These are phyloP conservation scores for Myriosclerotinia scirpicola DNA, from an alignment of 2,329 filamentous ascomycete species.

Conservation along the genomic window DNA sequence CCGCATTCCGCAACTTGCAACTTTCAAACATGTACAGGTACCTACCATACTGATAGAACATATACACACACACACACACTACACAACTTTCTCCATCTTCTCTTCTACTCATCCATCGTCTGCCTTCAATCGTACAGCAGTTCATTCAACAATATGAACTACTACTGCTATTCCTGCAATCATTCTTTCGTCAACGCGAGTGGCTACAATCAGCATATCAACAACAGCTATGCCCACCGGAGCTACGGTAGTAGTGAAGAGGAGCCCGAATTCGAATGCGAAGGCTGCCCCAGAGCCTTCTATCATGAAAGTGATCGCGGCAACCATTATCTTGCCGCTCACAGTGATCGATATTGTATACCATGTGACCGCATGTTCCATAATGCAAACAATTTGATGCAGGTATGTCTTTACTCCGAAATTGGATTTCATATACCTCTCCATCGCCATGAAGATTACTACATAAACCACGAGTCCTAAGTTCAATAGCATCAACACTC, in stretches of 20 bases:
- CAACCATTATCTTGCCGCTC: constrained; percentile 28
- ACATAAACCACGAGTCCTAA: background rate
- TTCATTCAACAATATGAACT: background rate
- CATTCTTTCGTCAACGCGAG: constrained; percentile 25
- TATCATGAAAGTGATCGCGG: constrained; percentile 26
- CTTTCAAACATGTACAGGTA: too few relatives aligned
- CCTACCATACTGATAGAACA: too few relatives aligned
- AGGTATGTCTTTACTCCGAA: constrained; percentile 24
- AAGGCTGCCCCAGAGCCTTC: constrained; percentile 28
- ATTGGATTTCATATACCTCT: background rate
- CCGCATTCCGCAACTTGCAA: too few relatives aligned
- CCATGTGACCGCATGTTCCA: constrained; percentile 32
- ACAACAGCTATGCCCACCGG: constrained; percentile 28
- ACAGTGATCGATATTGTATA: constrained; percentile 31
- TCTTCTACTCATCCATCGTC: background rate
- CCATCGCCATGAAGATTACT: too few relatives aligned
- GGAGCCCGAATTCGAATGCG: constrained; percentile 29
- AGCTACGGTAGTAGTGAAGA: background rate
- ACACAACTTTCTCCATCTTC: too few relatives aligned
- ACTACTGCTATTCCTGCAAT: constrained; percentile 25
- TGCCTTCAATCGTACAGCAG: too few relatives aligned
- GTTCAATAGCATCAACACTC: constrained; percentile 55
- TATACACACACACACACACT: too few relatives aligned
- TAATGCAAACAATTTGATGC: constrained; percentile 32
- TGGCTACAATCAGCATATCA: constrained; percentile 29